Evolutionary conservation across 169 alveolate genomes (phyloP), one percentile per base, ranked within the genome.

Genomic region (Cryptosporidium xiaoi): DNA sequence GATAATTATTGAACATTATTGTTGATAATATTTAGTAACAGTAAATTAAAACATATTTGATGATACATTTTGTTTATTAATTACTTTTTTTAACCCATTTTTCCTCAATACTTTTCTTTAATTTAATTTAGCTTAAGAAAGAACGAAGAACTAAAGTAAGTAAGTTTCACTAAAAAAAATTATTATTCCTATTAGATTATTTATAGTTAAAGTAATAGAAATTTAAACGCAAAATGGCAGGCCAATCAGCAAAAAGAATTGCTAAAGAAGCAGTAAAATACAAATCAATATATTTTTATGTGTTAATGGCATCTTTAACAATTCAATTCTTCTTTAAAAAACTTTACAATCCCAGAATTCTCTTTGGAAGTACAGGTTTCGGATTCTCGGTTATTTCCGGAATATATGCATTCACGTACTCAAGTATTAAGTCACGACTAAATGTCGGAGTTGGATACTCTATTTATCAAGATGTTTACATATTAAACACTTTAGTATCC

Each of bases 391-490:
- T 77, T 1, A 77, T 77, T 50, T 20, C 65, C 18, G 7, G 40
- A 12, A 77, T 77, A 15, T 77, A 77, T 44, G 24, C 64, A 2
- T 56, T 77, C 51, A 77, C 87, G 2, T 77, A 60, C 36, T 77
- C 87, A n/a, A 27, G 51, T 5, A 77, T 77, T 60, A 56, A 60
- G 29, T 77, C 87, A 13, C 87, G 87, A 40, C 29, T 77, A 40
- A 53, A 40, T 13, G 50, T 77, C 3, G 87, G 87, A 24, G 71
- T 62, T 34, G 87, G 87, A 18, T 77, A 77, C 27, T 77, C 87
- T 33, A 60, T 77, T 12, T 77, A 77, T 64, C 83, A 83, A 62
- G 90, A 83, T 53, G 51, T 83, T n/a, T 83, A 56, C 33, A 83
- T 83, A 10, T 40, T 83, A 31, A 83, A 83, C 53, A 44, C 83